Percentiles rank a stretch among this genome's conserved stretches.
Evolutionary conservation across 1,284 basidiomycete species (phyloP).

Genomic region (Filobasidium uniguttulatum): DNA sequence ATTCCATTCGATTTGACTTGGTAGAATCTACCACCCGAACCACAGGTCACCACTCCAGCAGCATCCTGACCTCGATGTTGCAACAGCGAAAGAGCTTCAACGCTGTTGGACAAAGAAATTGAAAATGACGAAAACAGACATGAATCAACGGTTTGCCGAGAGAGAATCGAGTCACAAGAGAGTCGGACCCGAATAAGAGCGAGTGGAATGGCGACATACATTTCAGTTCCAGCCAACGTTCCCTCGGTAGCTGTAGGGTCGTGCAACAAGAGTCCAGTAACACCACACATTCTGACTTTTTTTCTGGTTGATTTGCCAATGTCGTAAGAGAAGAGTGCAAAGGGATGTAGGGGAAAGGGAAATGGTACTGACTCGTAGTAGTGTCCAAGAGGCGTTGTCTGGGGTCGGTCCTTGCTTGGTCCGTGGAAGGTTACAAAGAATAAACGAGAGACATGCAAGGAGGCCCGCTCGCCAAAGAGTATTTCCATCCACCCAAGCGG

Average conservation of each 20-base stretch:
- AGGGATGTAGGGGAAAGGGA: no score
- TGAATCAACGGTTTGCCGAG: no score
- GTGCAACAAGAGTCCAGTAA: conserved; percentile 69
- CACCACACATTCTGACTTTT: conserved; percentile 55
- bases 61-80: conserved; percentile 97
- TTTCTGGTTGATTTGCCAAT: no score
- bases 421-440: no score
- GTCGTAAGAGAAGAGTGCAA: no score
- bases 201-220: conserved; percentile 36
- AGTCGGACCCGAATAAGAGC: background rate
- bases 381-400: no score
- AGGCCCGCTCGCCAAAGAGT: no score
- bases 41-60: conserved; percentile 94
- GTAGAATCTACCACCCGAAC: conserved; percentile 84
- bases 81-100: conserved; percentile 75
- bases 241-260: conserved; percentile 52
- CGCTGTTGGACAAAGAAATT: conserved; percentile 19
- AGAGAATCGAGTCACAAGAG: background rate
- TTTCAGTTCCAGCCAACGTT: conserved; percentile 55
- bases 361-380: no score
- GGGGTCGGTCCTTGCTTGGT: no score
- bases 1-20: conserved; percentile 99
- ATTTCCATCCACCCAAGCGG: no score
- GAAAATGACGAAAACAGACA: background rate
- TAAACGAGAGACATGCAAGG: no score